Evolutionary conservation across 2,329 filamentous ascomycete species (phyloP).

Genomic region (Curvularia eragrostidis): DNA sequence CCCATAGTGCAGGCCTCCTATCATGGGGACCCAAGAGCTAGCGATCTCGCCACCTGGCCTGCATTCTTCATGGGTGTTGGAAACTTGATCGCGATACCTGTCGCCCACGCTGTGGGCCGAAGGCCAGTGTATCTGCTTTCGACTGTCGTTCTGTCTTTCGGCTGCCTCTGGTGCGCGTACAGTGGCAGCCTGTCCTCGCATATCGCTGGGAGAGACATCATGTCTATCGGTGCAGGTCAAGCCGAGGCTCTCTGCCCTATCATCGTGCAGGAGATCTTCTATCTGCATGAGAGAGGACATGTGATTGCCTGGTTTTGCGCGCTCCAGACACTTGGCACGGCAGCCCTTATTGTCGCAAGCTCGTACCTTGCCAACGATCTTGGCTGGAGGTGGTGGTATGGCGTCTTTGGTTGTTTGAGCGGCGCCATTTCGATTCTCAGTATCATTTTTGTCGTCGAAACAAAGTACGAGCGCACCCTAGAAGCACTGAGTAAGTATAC

Average conservation of each 20-base stretch:
- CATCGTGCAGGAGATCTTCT: constrained; percentile 19
- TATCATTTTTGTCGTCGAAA: constrained; percentile 19
- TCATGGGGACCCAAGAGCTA: constrained; percentile 11
- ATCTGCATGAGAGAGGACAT: constrained; percentile 17
- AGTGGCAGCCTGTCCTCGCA: constrained; percentile 16
- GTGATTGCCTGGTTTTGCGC: constrained; percentile 22
- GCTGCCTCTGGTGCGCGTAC: constrained; percentile 18
- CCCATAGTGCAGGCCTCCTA: constrained; percentile 14
- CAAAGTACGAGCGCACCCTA: constrained; percentile 16
- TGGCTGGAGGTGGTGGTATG: constrained; percentile 25
- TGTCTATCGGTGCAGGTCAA: constrained; percentile 23
- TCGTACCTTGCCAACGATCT: constrained; percentile 18
- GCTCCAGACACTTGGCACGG: constrained; percentile 18
- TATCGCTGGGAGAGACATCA: constrained; percentile 19
- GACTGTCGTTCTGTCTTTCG: constrained; percentile 15
- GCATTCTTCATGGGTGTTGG: constrained; percentile 23
- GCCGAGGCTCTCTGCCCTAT: constrained; percentile 20
- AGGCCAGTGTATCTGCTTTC: constrained; percentile 19
- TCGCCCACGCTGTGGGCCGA: constrained; percentile 19
- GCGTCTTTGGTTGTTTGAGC: constrained; percentile 15
- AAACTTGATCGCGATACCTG: constrained; percentile 18
- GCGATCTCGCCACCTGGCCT: constrained; percentile 20
- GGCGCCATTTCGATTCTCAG: constrained; percentile 14
- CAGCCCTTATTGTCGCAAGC: constrained; percentile 17
- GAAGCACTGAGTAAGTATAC: constrained; percentile 17